These are phyloP conservation scores for Tylopilus rubrobrunneus DNA, from an alignment of 768 basidiomycete genomes.

Conservation along the genomic window DNA sequence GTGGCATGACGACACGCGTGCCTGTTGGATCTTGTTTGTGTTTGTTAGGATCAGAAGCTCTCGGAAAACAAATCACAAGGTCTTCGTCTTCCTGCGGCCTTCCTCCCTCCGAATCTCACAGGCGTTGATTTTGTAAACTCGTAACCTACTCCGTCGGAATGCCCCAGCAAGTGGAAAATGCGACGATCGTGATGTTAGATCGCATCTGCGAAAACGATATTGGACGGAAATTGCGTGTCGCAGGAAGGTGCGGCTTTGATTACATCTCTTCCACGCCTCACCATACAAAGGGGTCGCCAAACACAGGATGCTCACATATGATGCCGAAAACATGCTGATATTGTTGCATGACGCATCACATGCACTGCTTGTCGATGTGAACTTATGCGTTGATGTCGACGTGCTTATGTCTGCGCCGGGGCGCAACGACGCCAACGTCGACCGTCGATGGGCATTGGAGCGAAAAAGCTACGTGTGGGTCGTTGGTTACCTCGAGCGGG, in stretches of 20 bases:
- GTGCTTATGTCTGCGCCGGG: conserved; percentile 11
- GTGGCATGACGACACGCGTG: conserved; percentile 18
- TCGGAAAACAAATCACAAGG: conserved; percentile 13
- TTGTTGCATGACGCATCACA: conserved; percentile 46
- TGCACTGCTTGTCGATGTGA: conserved; percentile 56
- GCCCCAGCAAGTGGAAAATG: conserved; percentile 48
- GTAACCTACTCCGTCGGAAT: conserved; percentile 25
- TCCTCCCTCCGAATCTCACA: not conserved
- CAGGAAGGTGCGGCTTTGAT: conserved; percentile 47
- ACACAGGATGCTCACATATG: conserved; percentile 55
- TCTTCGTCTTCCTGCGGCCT: too few species aligned
- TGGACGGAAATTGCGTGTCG: conserved; percentile 55
- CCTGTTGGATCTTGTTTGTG: conserved; percentile 22
- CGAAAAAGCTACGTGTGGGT: conserved; percentile 48
- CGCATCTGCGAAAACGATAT: conserved; percentile 36
- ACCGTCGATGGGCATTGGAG: conserved; percentile 49
- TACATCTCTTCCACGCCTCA: conserved; percentile 14
- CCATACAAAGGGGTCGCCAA: conserved; percentile 7
- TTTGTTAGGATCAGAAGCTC: conserved; percentile 29
- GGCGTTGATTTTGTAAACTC: not conserved
- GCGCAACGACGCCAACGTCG: conserved; percentile 9
- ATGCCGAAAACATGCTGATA: conserved; percentile 42
- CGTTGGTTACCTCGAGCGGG: conserved; percentile 55
- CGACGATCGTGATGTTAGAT: conserved; percentile 41
- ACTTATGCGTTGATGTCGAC: conserved; percentile 44